A percentile compares a stretch with the other conserved stretches of the same genome.
Conservation (phyloP, 768 basidiomycete genomes). For the Suillus tomentosus region DNA sequence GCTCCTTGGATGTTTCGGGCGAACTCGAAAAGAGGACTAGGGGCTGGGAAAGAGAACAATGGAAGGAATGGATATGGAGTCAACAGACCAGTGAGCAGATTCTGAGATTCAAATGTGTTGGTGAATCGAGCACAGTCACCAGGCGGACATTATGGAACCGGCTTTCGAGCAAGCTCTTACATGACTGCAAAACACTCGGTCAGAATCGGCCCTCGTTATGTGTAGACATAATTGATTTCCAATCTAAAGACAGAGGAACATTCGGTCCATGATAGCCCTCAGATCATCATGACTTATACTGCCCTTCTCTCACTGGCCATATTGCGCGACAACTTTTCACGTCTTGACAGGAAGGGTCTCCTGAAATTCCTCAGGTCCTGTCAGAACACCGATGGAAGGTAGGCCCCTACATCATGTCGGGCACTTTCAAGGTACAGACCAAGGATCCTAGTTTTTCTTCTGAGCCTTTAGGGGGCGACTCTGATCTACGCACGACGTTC, state of each 20-base stretch:
- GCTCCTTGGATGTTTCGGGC: conserved; percentile 77
- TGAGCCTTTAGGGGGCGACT: conserved; percentile 66
- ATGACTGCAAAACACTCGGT: conserved; percentile 47
- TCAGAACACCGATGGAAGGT: conserved; percentile 87
- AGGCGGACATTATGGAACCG: conserved; percentile 64
- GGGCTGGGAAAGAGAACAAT: conserved; percentile 56
- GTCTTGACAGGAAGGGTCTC: conserved; percentile 71
- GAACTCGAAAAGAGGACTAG: conserved; percentile 45
- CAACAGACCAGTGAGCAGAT: conserved; percentile 64
- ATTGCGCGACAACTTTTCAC: conserved; percentile 80
- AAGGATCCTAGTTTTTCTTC: conserved; percentile 60
- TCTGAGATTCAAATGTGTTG: conserved; percentile 14
- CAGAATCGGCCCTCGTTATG: conserved; percentile 11
- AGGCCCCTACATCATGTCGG: conserved; percentile 17
- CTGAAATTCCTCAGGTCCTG: conserved; percentile 66
- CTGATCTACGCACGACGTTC: conserved; percentile 82
- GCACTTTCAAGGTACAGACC: conserved; percentile 9
- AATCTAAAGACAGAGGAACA: conserved; percentile 36
- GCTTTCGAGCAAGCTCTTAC: conserved; percentile 76
- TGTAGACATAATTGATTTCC: conserved; percentile 13
- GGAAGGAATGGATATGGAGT: conserved; percentile 88
- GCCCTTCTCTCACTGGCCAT: conserved; percentile 82
- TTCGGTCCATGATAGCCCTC: conserved; percentile 64
- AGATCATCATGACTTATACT: conserved; percentile 94
- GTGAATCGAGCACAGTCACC: conserved; percentile 6